A percentile compares a stretch with the other conserved stretches of the same genome.
Evolutionary conservation across 2,329 filamentous ascomycete genomes (phyloP).

Genomic region (Ophiostoma sp.): DNA sequence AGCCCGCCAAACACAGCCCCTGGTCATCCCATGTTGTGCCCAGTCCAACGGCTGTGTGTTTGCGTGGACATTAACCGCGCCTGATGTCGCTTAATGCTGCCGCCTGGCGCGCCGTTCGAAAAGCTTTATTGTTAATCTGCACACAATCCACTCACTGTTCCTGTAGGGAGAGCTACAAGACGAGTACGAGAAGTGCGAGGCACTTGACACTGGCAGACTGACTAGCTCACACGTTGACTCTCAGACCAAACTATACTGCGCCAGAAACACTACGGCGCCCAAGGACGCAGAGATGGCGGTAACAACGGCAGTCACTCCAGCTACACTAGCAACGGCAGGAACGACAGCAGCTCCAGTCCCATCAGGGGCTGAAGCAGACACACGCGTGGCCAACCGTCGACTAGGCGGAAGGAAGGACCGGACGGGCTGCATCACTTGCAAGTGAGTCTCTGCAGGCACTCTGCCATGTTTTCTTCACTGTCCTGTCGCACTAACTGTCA

Average conservation of each 20-base stretch:
- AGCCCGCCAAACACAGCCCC: neutral
- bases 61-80: neutral
- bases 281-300: neutral
- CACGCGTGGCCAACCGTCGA: neutral
- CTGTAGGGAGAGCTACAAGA: neutral
- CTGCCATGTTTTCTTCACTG: neutral
- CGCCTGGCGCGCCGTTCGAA: neutral
- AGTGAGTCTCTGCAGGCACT: neutral
- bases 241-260: neutral
- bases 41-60: neutral
- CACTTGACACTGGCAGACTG: neutral
- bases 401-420: conserved; percentile 14
- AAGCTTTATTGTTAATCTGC: conserved; percentile 7
- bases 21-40: neutral
- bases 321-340: neutral
- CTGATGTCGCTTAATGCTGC: neutral
- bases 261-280: neutral
- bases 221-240: neutral
- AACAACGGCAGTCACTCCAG: neutral
- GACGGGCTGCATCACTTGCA: conserved; percentile 22
- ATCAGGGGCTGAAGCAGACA: neutral
- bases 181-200: neutral
- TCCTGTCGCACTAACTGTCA: neutral
- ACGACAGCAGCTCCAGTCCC: neutral
- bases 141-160: neutral